Evolutionary conservation across 352 stramenopile species (phyloP), one percentile per base, ranked within the genome.

Genomic region (Phytophthora nicotianae): DNA sequence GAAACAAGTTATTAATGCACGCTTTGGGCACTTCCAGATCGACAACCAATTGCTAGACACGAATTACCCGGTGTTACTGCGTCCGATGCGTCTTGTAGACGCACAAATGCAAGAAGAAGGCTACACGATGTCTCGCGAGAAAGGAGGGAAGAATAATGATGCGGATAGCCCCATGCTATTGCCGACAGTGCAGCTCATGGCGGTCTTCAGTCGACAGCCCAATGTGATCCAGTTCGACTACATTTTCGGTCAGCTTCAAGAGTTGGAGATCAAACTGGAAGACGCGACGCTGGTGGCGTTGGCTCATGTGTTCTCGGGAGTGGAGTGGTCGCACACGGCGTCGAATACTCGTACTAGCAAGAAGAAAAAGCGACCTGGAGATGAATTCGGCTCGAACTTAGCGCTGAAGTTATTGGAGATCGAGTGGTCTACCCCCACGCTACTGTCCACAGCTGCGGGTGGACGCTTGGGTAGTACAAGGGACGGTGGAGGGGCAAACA

Each of bases 31-130:
- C 60, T 76, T 94, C 49, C 87, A 95, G 61, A 73, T 95, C 23
- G 87, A 95, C 66, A 95, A 94, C 43, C 87, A 95, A 56, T 66
- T 95, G 20, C 50, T 94, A 0, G 87, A 94, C 29, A 94, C 87
- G 10, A 92, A 93, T 43, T 95, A 94, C 35, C 85, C 85, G 0
- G 87, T 95, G 11, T 67, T 93, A 62, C 53, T 95, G 2, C 77
- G 72, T 41, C 87, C 87, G 2, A 86, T 95, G 41, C 77, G 83
- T 23, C 61, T 91, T 3, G 47, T 87, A 16, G 82, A 91, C 32
- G 71, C 80, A 2, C 80, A 91, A 42, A 77, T 88, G 56, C 81
- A 91, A 53, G 79, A 90, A 60, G 81, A 89, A 62, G 74, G 72
- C 3, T 68, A 70, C 33, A 51, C 42, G 29, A 70, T 58, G 59